These are phyloP conservation scores for Globisporangium spiculum DNA, from an alignment of 352 stramenopile genomes.

Conservation along the genomic window DNA sequence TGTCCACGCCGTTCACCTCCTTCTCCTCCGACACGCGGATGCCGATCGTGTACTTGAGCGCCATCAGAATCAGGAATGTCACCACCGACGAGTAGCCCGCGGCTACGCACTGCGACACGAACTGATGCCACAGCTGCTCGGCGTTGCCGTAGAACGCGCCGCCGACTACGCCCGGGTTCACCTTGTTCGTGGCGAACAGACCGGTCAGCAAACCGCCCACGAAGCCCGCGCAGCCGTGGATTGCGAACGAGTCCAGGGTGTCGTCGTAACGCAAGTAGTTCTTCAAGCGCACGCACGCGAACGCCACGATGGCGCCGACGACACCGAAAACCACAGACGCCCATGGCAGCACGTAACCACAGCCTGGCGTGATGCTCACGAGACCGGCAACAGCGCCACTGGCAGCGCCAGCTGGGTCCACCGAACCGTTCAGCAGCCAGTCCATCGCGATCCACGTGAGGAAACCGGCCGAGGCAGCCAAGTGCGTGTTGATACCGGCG, in stretches of 20 bases:
- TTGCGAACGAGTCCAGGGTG: slow-evolving; percentile 75
- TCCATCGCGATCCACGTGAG: slow-evolving; percentile 69
- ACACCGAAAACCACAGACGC: slow-evolving; percentile 70
- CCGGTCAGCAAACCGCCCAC: slow-evolving; percentile 63
- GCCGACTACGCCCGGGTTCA: slow-evolving; percentile 32
- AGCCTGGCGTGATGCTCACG: slow-evolving; percentile 66
- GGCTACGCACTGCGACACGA: slow-evolving; percentile 36
- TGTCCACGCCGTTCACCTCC: slow-evolving; percentile 74
- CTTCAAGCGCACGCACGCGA: slow-evolving; percentile 58
- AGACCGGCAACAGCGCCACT: slow-evolving; percentile 64
- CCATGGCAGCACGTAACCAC: slow-evolving; percentile 70
- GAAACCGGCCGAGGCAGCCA: slow-evolving; percentile 58
- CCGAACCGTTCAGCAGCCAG: slow-evolving; percentile 43
- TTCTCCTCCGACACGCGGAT: slow-evolving; percentile 75
- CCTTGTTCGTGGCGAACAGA: slow-evolving; percentile 49
- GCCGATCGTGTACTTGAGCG: slow-evolving; percentile 68
- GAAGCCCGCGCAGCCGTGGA: slow-evolving; percentile 68
- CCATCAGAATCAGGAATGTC: slow-evolving; percentile 68
- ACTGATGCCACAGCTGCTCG: slow-evolving; percentile 26
- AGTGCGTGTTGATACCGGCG: slow-evolving; percentile 72
- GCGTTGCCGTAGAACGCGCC: slow-evolving; percentile 32
- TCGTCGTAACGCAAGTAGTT: slow-evolving; percentile 75
- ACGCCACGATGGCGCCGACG: slow-evolving; percentile 49
- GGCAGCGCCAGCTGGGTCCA: slow-evolving; percentile 61
- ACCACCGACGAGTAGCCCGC: slow-evolving; percentile 63